Evolutionary conservation across 306 rosid species (phyloP).

Genomic region (Castanospermum australe): DNA sequence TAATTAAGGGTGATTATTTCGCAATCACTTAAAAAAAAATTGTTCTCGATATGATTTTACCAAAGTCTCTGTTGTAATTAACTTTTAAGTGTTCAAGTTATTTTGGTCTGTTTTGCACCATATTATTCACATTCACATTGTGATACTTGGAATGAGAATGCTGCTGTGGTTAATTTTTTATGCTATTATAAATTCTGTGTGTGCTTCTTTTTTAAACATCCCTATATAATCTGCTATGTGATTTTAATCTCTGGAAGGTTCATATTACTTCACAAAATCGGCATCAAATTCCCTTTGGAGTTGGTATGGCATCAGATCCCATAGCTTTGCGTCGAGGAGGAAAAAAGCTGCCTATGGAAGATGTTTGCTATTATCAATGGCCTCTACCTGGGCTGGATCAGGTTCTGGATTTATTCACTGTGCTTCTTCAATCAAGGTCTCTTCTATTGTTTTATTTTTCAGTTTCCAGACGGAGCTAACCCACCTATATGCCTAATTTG

Average conservation of each 20-base stretch:
- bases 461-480: constrained; percentile 35
- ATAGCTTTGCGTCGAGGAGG: constrained; percentile 97
- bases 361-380: constrained; percentile 88
- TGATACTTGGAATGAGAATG: constrained; percentile 15
- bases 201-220: not conserved
- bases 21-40: not conserved
- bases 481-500: constrained; percentile 39
- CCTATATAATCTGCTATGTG: not conserved
- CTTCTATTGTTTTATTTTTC: constrained; percentile 22
- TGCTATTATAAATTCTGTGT: not conserved
- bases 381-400: constrained; percentile 91
- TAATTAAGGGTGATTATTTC: constrained; percentile 6
- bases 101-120: constrained; percentile 4
- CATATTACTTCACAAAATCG: constrained; percentile 59
- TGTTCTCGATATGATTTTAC: not conserved
- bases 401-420: constrained; percentile 48
- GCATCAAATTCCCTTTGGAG: constrained; percentile 71
- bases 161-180: constrained; percentile 9
- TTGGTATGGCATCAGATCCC: constrained; percentile 95
- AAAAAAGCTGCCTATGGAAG: constrained; percentile 93
- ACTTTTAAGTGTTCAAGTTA: not conserved
- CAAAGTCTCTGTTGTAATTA: not conserved
- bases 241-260: constrained; percentile 59
- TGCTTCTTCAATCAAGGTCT: constrained; percentile 6
- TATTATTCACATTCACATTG: constrained; percentile 1